Percentiles rank a stretch among this genome's conserved stretches.
Conservation (phyloP, 2,329 filamentous ascomycete species). For the Penicillium aurantiogriseum region DNA sequence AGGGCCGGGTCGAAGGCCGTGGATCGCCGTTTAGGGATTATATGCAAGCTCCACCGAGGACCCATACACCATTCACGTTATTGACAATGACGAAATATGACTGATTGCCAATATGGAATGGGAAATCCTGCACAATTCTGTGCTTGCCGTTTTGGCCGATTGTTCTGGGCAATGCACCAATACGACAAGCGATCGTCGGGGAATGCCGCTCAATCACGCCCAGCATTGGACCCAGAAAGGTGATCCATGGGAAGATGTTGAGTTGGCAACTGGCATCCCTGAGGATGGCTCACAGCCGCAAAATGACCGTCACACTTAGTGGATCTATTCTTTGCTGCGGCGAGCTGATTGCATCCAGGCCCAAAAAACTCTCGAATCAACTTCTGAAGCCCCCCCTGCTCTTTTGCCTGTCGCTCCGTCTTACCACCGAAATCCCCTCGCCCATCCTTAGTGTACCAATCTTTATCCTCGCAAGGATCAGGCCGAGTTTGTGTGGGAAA, state of each 20-base stretch:
- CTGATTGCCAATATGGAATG: constrained; percentile 8
- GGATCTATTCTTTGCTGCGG: constrained; percentile 20
- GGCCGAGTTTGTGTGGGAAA: constrained; percentile 13
- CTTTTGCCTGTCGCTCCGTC: constrained; percentile 25
- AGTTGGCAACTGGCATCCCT: constrained; percentile 33
- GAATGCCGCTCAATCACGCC: constrained; percentile 19
- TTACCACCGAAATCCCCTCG: constrained; percentile 24
- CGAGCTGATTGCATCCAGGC: constrained; percentile 18
- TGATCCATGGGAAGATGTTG: constrained; percentile 28
- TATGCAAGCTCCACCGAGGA: constrained; percentile 13
- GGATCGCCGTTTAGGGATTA: constrained; percentile 21
- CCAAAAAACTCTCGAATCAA: constrained; percentile 23
- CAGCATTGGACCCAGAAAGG: constrained; percentile 17
- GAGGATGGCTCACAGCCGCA: constrained; percentile 23
- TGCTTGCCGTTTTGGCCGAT: constrained; percentile 9
- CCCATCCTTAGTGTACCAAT: constrained; percentile 23
- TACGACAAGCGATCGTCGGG: constrained; percentile 26
- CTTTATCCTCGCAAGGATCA: constrained; percentile 31
- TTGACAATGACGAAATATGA: constrained; percentile 11
- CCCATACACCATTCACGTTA: constrained; percentile 13
- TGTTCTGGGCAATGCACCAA: constrained; percentile 6
- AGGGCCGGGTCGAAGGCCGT: constrained; percentile 26
- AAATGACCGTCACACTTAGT: constrained; percentile 17
- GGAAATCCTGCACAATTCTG: constrained; percentile 11
- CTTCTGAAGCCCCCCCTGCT: constrained; percentile 31